Evolutionary conservation across 106 monocot genomes (phyloP).

Genomic region (Agapanthus africanus): DNA sequence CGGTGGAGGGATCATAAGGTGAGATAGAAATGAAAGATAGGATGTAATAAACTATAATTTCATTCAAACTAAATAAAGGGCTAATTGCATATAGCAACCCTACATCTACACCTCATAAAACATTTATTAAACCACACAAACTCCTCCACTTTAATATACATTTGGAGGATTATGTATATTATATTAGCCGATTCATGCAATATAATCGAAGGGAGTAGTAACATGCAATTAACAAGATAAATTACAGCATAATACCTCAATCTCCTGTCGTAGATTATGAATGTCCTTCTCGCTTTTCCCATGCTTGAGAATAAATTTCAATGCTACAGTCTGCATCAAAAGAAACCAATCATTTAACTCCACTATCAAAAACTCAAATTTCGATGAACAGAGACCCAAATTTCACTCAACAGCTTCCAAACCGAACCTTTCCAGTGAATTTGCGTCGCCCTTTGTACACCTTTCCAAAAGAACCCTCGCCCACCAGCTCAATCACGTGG

Average conservation of each 20-base stretch:
- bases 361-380: constrained; percentile 2
- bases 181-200: no score
- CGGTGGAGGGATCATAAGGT: no score
- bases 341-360: constrained; percentile 7
- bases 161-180: no score
- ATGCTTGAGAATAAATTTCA: constrained; percentile 96
- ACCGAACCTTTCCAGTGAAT: constrained; percentile 65
- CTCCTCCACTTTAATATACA: no score
- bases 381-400: not conserved
- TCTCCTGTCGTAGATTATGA: constrained; percentile 32
- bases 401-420: not conserved
- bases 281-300: constrained; percentile 94
- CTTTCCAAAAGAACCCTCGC: constrained; percentile 94
- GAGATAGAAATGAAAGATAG: no score
- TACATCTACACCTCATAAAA: no score
- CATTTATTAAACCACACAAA: no score
- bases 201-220: no score
- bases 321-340: constrained; percentile 61
- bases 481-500: constrained; percentile 81
- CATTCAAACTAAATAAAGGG: no score
- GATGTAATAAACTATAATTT: no score
- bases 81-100: no score
- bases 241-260: constrained; percentile 69
- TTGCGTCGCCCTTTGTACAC: constrained; percentile 93
- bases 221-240: no score